Percentiles rank a stretch among this genome's conserved stretches.
phyloP scores from a whole-genome alignment of 2,329 filamentous ascomycete species.

The Xylariaceae sp. region DNA sequence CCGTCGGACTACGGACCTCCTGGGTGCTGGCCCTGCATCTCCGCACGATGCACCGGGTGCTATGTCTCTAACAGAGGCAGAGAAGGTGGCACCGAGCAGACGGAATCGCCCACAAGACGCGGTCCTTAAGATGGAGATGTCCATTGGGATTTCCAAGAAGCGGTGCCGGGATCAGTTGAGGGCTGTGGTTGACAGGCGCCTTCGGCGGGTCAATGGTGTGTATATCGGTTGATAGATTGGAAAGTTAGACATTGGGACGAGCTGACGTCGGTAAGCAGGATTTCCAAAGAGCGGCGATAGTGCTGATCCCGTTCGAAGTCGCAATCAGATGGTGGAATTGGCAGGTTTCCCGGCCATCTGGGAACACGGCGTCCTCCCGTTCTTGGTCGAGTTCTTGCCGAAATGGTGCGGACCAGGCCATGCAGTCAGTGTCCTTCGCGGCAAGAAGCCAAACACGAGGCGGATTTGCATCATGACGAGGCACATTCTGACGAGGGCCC shows the following conservation, averaged over 20 bases:
- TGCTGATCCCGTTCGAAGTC: conserved; percentile 30
- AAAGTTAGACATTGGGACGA: neutral
- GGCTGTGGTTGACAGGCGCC: conserved; percentile 35
- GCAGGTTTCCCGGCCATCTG: conserved; percentile 40
- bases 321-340: conserved; percentile 33
- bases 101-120: conserved; percentile 21
- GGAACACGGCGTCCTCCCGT: conserved; percentile 43
- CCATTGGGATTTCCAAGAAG: conserved; percentile 34
- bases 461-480: conserved; percentile 42
- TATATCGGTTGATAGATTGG: neutral
- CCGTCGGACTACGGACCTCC: conserved; percentile 21
- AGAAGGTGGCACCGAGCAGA: neutral
- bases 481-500: conserved; percentile 34
- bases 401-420: conserved; percentile 41
- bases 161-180: conserved; percentile 37
- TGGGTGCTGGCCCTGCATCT: conserved; percentile 7
- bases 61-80: neutral
- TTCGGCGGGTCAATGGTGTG: conserved; percentile 30
- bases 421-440: conserved; percentile 38
- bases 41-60: neutral
- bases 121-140: conserved; percentile 29
- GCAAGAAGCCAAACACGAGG: conserved; percentile 34
- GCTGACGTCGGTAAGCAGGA: conserved; percentile 22
- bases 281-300: conserved; percentile 32
- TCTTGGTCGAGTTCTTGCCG: conserved; percentile 40